Percentiles rank a stretch among this genome's conserved stretches.
These are phyloP conservation scores for Neohortaea acidophila DNA, from an alignment of 495 filamentous ascomycete species.

Conservation along the genomic window DNA sequence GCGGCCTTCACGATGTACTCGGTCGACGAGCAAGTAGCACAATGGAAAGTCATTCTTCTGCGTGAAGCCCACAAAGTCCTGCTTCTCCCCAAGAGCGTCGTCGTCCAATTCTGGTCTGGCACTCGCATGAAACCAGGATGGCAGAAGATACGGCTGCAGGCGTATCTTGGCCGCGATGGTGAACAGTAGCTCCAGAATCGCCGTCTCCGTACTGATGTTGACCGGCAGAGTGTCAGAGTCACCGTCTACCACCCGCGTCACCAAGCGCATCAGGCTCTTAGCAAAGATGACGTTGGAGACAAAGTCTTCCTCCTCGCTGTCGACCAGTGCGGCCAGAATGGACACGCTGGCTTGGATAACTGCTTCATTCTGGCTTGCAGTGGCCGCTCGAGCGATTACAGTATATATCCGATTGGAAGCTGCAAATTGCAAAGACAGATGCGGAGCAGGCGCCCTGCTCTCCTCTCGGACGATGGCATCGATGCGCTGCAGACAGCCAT, in stretches of 20 bases:
- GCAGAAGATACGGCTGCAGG: slow-evolving; percentile 65
- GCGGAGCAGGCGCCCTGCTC: slow-evolving; percentile 67
- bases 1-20: slow-evolving; percentile 84
- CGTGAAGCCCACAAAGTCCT: slow-evolving; percentile 64
- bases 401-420: slow-evolving; percentile 74
- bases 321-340: slow-evolving; percentile 77
- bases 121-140: slow-evolving; percentile 65
- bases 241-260: slow-evolving; percentile 50
- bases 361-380: slow-evolving; percentile 59
- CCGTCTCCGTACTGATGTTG: slow-evolving; percentile 56
- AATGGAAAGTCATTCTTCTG: slow-evolving; percentile 89
- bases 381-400: slow-evolving; percentile 70
- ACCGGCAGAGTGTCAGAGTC: slow-evolving; percentile 45
- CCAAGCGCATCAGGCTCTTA: slow-evolving; percentile 62
- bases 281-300: slow-evolving; percentile 74
- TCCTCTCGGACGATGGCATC: slow-evolving; percentile 77
- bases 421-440: slow-evolving; percentile 75
- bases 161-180: slow-evolving; percentile 90
- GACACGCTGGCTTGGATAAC: slow-evolving; percentile 68
- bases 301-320: slow-evolving; percentile 89
- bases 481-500: slow-evolving; percentile 38
- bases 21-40: slow-evolving; percentile 88
- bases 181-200: slow-evolving; percentile 82
- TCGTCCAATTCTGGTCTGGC: slow-evolving; percentile 19
- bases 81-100: slow-evolving; percentile 34